Percentiles rank a stretch among this genome's conserved stretches.
Conservation (phyloP, 306 rosid genomes). For the Arachis hypogaea region DNA sequence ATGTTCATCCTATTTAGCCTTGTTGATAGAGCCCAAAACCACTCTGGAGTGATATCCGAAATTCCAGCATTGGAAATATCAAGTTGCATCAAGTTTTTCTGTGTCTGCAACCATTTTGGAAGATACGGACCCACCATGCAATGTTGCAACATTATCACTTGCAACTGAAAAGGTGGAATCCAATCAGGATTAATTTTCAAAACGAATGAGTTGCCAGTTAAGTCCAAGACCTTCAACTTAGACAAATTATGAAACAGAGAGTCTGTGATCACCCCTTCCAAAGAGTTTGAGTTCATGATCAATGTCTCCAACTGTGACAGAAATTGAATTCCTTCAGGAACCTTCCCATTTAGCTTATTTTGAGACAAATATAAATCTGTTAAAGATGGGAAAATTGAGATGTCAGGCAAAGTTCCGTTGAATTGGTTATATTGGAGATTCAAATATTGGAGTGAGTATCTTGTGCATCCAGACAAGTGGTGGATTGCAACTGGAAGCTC, state of each 20-base stretch:
- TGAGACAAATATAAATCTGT: not conserved
- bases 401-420: not conserved
- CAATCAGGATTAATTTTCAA: not conserved
- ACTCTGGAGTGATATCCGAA: not conserved
- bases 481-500: not conserved
- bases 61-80: not conserved
- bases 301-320: not conserved
- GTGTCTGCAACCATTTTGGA: conserved; percentile 25
- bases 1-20: not conserved
- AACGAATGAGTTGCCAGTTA: conserved; percentile 10
- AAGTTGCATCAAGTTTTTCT: not conserved
- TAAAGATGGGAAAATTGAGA: not conserved
- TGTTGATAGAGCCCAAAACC: not conserved
- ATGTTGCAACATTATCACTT: not conserved
- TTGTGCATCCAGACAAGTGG: conserved; percentile 28
- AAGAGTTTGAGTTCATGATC: not conserved
- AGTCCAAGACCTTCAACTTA: not conserved
- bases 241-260: conserved; percentile 2
- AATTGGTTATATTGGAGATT: not conserved
- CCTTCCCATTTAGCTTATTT: not conserved
- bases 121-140: conserved; percentile 9
- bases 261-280: conserved; percentile 3
- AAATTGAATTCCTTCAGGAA: not conserved
- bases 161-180: conserved; percentile 26
- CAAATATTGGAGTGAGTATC: conserved; percentile 2